Evolutionary conservation across 495 filamentous ascomycete species (phyloP).

Genomic region (Neurospora terricola): DNA sequence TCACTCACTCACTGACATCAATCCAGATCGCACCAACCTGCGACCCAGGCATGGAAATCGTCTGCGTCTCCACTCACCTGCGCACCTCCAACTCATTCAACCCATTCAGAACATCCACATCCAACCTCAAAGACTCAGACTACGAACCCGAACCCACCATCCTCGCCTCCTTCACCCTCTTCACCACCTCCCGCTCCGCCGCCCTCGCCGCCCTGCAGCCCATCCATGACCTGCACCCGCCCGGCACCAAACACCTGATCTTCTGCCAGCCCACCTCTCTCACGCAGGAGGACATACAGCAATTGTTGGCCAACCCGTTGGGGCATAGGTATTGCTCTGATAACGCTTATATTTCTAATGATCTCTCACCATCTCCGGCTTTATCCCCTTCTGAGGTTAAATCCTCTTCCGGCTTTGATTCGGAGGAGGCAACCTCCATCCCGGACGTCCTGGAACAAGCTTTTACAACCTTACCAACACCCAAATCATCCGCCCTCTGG

Average conservation of each 20-base stretch:
- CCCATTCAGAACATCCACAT: background rate
- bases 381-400: background rate
- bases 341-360: slow-evolving; percentile 38
- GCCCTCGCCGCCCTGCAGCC: slow-evolving; percentile 23
- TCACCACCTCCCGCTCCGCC: slow-evolving; percentile 25
- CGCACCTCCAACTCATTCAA: background rate
- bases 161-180: slow-evolving; percentile 32
- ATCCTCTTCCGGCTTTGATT: background rate
- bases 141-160: slow-evolving; percentile 19
- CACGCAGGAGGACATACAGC: slow-evolving; percentile 28
- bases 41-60: slow-evolving; percentile 34
- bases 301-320: slow-evolving; percentile 31
- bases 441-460: slow-evolving; percentile 30
- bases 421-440: slow-evolving; percentile 6
- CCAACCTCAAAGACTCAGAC: background rate
- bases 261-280: slow-evolving; percentile 31
- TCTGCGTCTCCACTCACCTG: slow-evolving; percentile 25
- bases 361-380: slow-evolving; percentile 2
- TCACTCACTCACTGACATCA: background rate
- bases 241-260: slow-evolving; percentile 19
- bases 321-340: slow-evolving; percentile 38
- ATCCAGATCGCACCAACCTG: slow-evolving; percentile 23
- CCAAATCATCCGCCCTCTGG: slow-evolving; percentile 35
- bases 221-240: slow-evolving; percentile 29
- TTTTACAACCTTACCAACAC: slow-evolving; percentile 32